Evolutionary conservation across 1,284 basidiomycete species (phyloP).

Genomic region (Leccinum pachyderme): DNA sequence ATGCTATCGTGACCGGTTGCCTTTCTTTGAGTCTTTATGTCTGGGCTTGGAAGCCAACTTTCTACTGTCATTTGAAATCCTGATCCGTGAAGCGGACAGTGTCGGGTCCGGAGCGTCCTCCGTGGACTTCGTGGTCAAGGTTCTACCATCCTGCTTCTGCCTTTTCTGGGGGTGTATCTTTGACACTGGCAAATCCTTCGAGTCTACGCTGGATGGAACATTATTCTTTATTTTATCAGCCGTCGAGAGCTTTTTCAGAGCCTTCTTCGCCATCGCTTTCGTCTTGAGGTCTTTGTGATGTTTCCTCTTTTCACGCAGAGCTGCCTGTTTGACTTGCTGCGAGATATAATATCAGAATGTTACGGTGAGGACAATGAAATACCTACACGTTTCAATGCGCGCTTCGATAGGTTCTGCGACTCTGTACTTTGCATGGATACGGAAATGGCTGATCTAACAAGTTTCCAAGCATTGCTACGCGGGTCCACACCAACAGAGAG

Average conservation of each 20-base stretch:
- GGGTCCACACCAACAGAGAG: constrained; percentile 39
- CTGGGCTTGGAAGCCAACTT: constrained; percentile 5
- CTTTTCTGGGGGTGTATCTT: constrained; percentile 15
- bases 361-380: background rate
- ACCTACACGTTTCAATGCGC: constrained; percentile 55
- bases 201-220: background rate
- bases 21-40: constrained; percentile 2
- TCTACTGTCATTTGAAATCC: background rate
- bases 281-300: constrained; percentile 36
- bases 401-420: constrained; percentile 42
- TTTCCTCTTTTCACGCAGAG: constrained; percentile 40
- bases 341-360: constrained; percentile 5
- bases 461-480: constrained; percentile 46
- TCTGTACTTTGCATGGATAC: constrained; percentile 3
- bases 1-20: constrained; percentile 7
- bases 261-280: constrained; percentile 29
- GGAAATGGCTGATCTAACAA: constrained; percentile 38
- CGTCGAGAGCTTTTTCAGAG: constrained; percentile 2
- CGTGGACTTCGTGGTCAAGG: background rate
- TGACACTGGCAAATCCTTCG: background rate
- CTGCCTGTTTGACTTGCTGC: constrained; percentile 43
- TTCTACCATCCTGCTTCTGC: constrained; percentile 10
- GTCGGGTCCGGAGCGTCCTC: background rate
- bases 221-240: background rate
- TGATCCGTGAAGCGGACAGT: constrained; percentile 1